Conservation (phyloP, 2,329 filamentous ascomycete species). For the Monosporascus sp. region DNA sequence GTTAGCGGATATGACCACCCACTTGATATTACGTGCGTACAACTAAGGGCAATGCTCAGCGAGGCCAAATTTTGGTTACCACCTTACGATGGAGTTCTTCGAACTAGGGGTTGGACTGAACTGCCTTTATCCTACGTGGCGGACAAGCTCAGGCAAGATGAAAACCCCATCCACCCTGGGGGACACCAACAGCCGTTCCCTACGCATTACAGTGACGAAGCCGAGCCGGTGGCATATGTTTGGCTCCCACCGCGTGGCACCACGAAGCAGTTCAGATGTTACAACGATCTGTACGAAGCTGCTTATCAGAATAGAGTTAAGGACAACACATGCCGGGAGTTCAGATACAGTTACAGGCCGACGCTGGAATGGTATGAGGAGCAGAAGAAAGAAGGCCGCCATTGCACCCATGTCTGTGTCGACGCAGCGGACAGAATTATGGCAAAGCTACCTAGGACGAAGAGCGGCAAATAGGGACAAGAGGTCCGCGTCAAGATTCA, state of each 20-base stretch:
- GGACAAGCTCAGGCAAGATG: neutral
- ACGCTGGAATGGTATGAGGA: constrained; percentile 49
- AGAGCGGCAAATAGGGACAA: neutral
- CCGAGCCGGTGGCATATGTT: constrained; percentile 31
- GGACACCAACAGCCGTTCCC: constrained; percentile 10
- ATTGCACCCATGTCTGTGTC: constrained; percentile 44
- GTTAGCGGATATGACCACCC: constrained; percentile 25
- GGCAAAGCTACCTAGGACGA: constrained; percentile 1
- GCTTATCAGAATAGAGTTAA: constrained; percentile 20
- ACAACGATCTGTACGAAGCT: constrained; percentile 40
- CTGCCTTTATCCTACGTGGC: constrained; percentile 17
- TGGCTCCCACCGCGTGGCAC: constrained; percentile 41
- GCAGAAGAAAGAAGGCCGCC: constrained; percentile 41
- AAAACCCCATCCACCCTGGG: constrained; percentile 2
- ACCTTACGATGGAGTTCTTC: constrained; percentile 21
- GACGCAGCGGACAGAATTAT: constrained; percentile 38
- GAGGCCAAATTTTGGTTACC: constrained; percentile 34
- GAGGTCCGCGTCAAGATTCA: too few species aligned
- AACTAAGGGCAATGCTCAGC: constrained; percentile 27
- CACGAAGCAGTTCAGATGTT: constrained; percentile 26
- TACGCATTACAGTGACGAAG: constrained; percentile 16
- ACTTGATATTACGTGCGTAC: constrained; percentile 38
- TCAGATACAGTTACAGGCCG: constrained; percentile 38
- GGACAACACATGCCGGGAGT: constrained; percentile 14
- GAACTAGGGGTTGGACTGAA: constrained; percentile 32